Evolutionary conservation across 768 basidiomycete genomes (phyloP).

Genomic region (Amanita polypyramis): DNA sequence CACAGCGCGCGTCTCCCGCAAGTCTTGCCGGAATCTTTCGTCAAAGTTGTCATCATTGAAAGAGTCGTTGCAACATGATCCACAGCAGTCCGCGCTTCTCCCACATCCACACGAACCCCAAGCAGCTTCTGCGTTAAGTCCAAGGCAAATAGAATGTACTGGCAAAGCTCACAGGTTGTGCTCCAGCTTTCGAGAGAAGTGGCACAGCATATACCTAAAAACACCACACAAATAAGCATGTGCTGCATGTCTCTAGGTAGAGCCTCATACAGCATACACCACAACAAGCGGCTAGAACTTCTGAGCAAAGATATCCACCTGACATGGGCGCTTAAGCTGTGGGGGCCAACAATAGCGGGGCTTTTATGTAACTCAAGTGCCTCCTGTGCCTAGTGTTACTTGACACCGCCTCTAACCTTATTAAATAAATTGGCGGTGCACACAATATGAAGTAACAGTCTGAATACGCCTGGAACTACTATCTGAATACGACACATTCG

Average conservation of each 20-base stretch:
- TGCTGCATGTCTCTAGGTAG: neutral
- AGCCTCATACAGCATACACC: slow-evolving; percentile 17
- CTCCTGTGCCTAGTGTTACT: no score
- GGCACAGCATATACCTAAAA: slow-evolving; percentile 12
- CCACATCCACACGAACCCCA: slow-evolving; percentile 16
- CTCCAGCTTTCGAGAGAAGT: slow-evolving; percentile 18
- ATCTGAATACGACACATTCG: no score
- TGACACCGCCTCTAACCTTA: no score
- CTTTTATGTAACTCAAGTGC: no score
- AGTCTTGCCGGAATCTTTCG: slow-evolving; percentile 24
- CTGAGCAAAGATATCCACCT: neutral
- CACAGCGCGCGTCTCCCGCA: slow-evolving; percentile 25
- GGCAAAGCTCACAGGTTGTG: slow-evolving; percentile 13
- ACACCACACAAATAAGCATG: neutral
- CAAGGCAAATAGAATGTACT: neutral
- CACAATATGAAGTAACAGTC: no score
- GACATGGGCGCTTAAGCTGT: no score
- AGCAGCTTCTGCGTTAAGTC: neutral
- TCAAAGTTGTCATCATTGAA: slow-evolving; percentile 34
- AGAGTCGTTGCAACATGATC: slow-evolving; percentile 29
- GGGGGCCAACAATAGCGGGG: no score
- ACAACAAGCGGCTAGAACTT: slow-evolving; percentile 14
- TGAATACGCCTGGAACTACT: no score
- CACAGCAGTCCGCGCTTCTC: slow-evolving; percentile 32
- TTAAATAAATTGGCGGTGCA: no score